Percentiles rank a stretch among this genome's conserved stretches.
Conservation (phyloP, 169 alveolate species). For the Plasmodium vivax region DNA sequence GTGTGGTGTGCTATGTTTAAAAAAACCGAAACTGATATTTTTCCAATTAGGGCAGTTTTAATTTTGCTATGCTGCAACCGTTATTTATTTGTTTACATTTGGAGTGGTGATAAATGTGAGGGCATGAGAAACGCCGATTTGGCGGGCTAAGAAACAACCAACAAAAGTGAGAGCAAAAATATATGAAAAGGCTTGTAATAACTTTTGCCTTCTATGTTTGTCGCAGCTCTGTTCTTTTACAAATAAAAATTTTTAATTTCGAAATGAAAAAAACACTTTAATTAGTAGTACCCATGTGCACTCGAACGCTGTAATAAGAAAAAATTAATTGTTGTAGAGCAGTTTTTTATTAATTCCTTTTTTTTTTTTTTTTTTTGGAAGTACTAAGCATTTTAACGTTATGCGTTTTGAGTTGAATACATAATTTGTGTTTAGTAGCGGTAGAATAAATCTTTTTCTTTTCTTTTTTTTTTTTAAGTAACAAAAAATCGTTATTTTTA, state of each 20-base stretch:
- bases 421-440: neutral
- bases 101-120: neutral
- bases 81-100: neutral
- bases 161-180: neutral
- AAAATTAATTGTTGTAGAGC: neutral
- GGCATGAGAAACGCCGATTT: neutral
- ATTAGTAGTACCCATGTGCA: neutral
- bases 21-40: neutral
- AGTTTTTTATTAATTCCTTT: neutral
- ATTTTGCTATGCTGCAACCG: neutral
- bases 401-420: neutral
- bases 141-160: neutral
- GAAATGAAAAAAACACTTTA: neutral
- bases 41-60: neutral
- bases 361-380: neutral
- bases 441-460: neutral
- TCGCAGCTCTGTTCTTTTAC: neutral
- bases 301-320: neutral
- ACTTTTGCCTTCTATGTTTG: neutral
- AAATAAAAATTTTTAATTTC: neutral
- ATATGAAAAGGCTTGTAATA: neutral
- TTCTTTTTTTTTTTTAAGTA: neutral
- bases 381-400: neutral
- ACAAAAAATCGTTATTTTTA: neutral
- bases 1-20: neutral